Conservation (phyloP, 176 grass and related monocot genomes). For the Elaeis guineensis region DNA sequence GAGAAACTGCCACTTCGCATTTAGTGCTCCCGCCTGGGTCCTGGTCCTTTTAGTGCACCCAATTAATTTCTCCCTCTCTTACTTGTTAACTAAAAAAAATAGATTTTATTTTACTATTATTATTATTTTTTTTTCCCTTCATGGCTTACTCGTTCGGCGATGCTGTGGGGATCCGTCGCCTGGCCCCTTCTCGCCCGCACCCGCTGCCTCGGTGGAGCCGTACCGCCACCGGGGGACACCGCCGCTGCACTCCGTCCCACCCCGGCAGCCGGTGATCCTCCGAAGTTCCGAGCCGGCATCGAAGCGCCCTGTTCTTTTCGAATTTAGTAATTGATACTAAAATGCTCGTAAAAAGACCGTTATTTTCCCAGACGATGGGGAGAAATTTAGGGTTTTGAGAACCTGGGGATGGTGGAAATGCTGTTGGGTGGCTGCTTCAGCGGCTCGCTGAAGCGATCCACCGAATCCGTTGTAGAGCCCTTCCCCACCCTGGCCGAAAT, state of each 20-base stretch:
- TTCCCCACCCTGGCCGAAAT: slow-evolving; percentile 21
- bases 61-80: too few relatives aligned
- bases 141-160: slow-evolving; percentile 62
- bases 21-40: slow-evolving; percentile 16
- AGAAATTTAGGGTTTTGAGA: neutral
- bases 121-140: neutral
- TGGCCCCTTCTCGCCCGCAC: slow-evolving; percentile 23
- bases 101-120: neutral
- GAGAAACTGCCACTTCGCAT: slow-evolving; percentile 16
- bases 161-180: slow-evolving; percentile 27
- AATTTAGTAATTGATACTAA: too few relatives aligned
- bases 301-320: slow-evolving; percentile 30
- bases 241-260: slow-evolving; percentile 9
- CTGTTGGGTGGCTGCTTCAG: neutral
- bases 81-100: too few relatives aligned
- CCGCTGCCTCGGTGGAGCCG: slow-evolving; percentile 14
- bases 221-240: slow-evolving; percentile 14
- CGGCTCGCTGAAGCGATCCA: neutral
- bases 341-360: neutral
- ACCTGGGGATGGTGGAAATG: slow-evolving; percentile 10
- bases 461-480: slow-evolving; percentile 36
- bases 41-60: neutral
- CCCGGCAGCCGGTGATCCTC: slow-evolving; percentile 28
- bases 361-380: neutral
- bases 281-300: slow-evolving; percentile 56